phyloP scores from a whole-genome alignment of 805 yeast species.

The Metschnikowia lunata region DNA sequence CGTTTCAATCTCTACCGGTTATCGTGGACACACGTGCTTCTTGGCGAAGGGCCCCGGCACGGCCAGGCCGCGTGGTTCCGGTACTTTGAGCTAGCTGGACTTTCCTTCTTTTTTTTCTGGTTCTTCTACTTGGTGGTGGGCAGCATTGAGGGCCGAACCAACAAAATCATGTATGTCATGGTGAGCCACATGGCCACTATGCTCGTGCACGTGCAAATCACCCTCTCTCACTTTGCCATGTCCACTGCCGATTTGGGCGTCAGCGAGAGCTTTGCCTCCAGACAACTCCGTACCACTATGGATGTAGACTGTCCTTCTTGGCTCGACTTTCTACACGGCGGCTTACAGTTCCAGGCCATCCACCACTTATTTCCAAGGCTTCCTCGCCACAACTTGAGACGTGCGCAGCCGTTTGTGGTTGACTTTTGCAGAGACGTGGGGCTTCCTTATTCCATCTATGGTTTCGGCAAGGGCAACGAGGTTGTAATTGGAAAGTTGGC shows the following conservation, averaged over 20 bases:
- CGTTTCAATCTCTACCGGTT: constrained; percentile 79
- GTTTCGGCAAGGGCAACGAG: constrained; percentile 73
- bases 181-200: constrained; percentile 77
- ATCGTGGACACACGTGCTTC: constrained; percentile 70
- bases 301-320: constrained; percentile 92
- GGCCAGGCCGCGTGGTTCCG: constrained; percentile 88
- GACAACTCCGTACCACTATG: constrained; percentile 89
- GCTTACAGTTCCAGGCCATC: constrained; percentile 85
- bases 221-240: constrained; percentile 89
- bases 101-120: constrained; percentile 73
- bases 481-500: constrained; percentile 64
- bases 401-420: constrained; percentile 66
- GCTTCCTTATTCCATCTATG: constrained; percentile 75
- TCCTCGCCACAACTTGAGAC: constrained; percentile 82
- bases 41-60: constrained; percentile 72
- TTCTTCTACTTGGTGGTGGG: constrained; percentile 64
- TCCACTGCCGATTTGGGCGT: constrained; percentile 83
- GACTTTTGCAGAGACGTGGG: constrained; percentile 76
- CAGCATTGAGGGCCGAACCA: constrained; percentile 48
- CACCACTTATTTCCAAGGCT: constrained; percentile 87
- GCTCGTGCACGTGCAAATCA: constrained; percentile 92
- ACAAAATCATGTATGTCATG: constrained; percentile 57
- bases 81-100: constrained; percentile 70
- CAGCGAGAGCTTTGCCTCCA: constrained; percentile 70
- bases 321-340: constrained; percentile 90